Evolutionary conservation across 805 yeast species (phyloP), one percentile per base, ranked within the genome.

Genomic region (Candida alai): DNA sequence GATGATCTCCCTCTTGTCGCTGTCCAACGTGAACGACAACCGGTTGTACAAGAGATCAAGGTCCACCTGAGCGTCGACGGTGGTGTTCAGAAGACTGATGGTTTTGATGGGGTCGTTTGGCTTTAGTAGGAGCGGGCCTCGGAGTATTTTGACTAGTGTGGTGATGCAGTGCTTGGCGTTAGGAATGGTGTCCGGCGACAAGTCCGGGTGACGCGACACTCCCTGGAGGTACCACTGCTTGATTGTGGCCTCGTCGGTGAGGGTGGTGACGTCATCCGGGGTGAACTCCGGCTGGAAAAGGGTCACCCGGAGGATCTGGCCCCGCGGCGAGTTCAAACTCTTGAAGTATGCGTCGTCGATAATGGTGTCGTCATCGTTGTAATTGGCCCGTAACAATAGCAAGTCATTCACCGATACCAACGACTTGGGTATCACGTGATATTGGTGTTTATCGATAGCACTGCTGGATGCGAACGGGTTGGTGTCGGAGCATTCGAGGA

Each of bases 111-210:
- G 74, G 4, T 68, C 72, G 2, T 54, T 59, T 2, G 70, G 59
- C 2, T 51, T 55, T 16, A 70, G 53, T 6, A 63, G 52, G 15
- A 86, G 54, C 0, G 95, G 90, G 2, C 87, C 89, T 42, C 68
- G 74, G 30, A 85, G 58, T 6, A 83, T 80, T 40, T 75, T 77
- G 44, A 73, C 68, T 12, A 86, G 48, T 0, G 86, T 80, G 31
- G 64, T 62, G 15, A 83, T 61, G 45, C 94, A 81, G 28, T 70
- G 73, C 0, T 72, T 52, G 3, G 78, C 72, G 3, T 74, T 58
- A 0, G 94, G 89, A 1, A 56, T 45, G 1, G 54, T 41, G 8
- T 54, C 60, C 1, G 54, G 42, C 1, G 61, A 51, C 16, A 56
- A 58, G 52, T 44, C 44, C 4, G 54, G 43, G 56, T 62, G 43